These are phyloP conservation scores for Clitoria ternatea DNA, from an alignment of 306 rosid species.

Conservation along the genomic window DNA sequence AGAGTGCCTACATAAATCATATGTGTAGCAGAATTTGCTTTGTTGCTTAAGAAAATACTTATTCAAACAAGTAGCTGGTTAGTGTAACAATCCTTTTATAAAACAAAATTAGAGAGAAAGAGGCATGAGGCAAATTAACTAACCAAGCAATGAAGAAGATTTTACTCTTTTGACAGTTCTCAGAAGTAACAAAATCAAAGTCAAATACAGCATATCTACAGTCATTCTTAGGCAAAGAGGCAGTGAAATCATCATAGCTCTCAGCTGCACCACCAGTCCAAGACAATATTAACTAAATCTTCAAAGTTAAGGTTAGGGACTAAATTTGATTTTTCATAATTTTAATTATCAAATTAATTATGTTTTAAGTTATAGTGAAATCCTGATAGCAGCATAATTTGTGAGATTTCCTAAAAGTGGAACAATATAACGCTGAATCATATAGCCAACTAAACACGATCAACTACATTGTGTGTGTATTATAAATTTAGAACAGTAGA, in stretches of 20 bases:
- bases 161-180: slow-evolving; percentile 96
- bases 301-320: too few relatives aligned
- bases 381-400: too few relatives aligned
- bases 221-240: slow-evolving; percentile 86
- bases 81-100: neutral
- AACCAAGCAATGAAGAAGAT: slow-evolving; percentile 97
- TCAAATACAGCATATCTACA: slow-evolving; percentile 94
- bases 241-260: slow-evolving; percentile 77
- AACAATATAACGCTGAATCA: too few relatives aligned
- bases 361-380: too few relatives aligned
- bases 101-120: neutral
- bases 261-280: slow-evolving; percentile 75
- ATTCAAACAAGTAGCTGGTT: neutral
- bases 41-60: neutral
- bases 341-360: too few relatives aligned
- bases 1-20: too few relatives aligned
- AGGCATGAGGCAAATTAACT: slow-evolving; percentile 14
- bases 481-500: too few relatives aligned
- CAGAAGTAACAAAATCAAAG: slow-evolving; percentile 87
- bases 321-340: too few relatives aligned
- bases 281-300: too few relatives aligned
- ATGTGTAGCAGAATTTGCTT: neutral
- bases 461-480: too few relatives aligned
- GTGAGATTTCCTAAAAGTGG: too few relatives aligned
- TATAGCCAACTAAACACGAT: too few relatives aligned